Evolutionary conservation across 306 rosid species (phyloP).

Genomic region (Oemleria cerasiformis): DNA sequence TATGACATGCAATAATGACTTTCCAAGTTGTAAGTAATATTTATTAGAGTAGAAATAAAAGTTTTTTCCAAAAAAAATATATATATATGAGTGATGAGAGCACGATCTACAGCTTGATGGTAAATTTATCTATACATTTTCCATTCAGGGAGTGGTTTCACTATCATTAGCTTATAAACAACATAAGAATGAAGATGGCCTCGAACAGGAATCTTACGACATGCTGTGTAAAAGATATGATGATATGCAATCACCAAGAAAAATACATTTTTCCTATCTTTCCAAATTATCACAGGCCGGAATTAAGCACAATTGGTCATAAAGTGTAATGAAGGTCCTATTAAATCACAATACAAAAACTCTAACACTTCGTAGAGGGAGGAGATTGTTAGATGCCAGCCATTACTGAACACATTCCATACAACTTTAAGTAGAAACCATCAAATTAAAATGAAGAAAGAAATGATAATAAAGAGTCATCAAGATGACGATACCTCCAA

Average conservation of each 20-base stretch:
- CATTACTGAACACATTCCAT: background rate
- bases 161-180: background rate
- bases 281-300: background rate
- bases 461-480: background rate
- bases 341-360: background rate
- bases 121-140: background rate
- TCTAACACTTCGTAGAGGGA: background rate
- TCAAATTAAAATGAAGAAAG: background rate
- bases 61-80: background rate
- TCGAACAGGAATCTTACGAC: background rate
- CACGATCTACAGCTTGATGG: background rate
- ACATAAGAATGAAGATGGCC: background rate
- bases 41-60: background rate
- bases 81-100: background rate
- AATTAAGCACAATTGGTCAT: background rate
- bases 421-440: conserved; percentile 19
- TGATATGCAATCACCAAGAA: conserved; percentile 3
- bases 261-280: background rate
- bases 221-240: background rate
- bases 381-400: conserved; percentile 16
- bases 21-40: background rate
- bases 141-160: background rate
- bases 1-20: background rate
- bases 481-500: conserved; percentile 67
- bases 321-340: background rate